Evolutionary conservation across 1,139 yeast genomes (phyloP).

Genomic region (Kurtzmaniella quercitrusa): DNA sequence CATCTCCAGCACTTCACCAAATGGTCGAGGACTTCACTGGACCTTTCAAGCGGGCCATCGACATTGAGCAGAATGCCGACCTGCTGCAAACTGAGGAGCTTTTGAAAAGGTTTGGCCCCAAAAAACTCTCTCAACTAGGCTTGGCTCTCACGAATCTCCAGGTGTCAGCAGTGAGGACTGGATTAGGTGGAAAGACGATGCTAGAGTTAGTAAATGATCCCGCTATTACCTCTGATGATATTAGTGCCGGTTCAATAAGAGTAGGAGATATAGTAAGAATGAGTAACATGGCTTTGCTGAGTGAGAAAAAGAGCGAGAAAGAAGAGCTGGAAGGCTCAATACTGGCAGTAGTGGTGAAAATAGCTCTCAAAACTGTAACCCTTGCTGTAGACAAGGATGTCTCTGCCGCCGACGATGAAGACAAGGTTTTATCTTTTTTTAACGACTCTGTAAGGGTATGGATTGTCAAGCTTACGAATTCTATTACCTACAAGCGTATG

Average conservation of each 20-base stretch:
- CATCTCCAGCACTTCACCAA: neutral
- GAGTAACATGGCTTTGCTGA: conserved; percentile 33
- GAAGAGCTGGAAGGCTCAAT: conserved; percentile 24
- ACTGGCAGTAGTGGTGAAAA: conserved; percentile 61
- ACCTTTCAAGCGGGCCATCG: conserved; percentile 47
- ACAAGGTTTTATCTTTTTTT: conserved; percentile 37
- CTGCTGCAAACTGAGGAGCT: conserved; percentile 48
- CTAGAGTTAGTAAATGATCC: conserved; percentile 64
- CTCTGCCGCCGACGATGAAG: conserved; percentile 28
- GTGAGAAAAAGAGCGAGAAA: conserved; percentile 15
- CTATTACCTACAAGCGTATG: conserved; percentile 76
- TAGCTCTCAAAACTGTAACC: conserved; percentile 41
- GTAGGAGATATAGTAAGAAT: conserved; percentile 75
- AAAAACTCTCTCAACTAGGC: conserved; percentile 64
- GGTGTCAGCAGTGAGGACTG: conserved; percentile 61
- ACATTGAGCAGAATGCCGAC: conserved; percentile 58
- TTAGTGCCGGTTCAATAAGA: conserved; percentile 56
- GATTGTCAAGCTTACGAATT: conserved; percentile 65
- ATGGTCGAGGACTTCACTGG: conserved; percentile 24
- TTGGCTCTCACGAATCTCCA: conserved; percentile 68
- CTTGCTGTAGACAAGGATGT: conserved; percentile 58
- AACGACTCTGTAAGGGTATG: conserved; percentile 44
- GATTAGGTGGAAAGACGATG: conserved; percentile 74
- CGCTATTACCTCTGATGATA: conserved; percentile 39
- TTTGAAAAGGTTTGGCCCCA: conserved; percentile 53